Evolutionary conservation across 768 basidiomycete genomes (phyloP).

Genomic region (Boletus rubroflammeus): DNA sequence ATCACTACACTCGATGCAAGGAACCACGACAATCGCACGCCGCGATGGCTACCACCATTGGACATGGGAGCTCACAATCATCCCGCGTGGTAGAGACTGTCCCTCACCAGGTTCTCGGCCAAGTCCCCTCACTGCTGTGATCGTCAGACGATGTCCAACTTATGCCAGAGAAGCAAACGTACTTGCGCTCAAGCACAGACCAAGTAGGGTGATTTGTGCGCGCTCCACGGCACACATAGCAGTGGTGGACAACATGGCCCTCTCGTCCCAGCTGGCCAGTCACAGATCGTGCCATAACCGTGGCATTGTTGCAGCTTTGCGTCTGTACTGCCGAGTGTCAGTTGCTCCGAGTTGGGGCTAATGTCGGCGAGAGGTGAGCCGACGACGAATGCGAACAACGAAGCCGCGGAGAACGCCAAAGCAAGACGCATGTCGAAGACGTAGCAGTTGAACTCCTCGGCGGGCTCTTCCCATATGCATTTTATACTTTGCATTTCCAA

Average conservation of each 20-base stretch:
- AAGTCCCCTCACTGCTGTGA: not conserved
- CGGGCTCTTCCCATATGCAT: no score
- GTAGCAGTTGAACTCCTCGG: not conserved
- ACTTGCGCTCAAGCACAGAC: constrained; percentile 4
- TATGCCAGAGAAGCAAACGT: not conserved
- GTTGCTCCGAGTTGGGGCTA: constrained; percentile 1
- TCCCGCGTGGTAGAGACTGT: not conserved
- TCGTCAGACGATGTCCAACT: not conserved
- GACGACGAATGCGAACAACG: not conserved
- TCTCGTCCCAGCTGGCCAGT: constrained; percentile 15
- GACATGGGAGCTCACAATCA: not conserved
- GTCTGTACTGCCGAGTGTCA: constrained; percentile 2
- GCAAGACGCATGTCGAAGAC: constrained; percentile 7
- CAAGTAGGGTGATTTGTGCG: constrained; percentile 5
- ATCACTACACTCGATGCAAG: not conserved
- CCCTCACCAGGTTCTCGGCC: not conserved
- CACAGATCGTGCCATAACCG: constrained; percentile 5
- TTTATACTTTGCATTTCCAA: constrained; percentile 1
- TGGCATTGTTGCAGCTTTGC: not conserved
- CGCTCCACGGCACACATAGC: constrained; percentile 10
- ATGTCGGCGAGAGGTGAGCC: not conserved
- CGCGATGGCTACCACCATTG: not conserved
- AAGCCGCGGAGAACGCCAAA: not conserved
- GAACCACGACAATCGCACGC: not conserved
- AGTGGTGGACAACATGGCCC: constrained; percentile 14